These are phyloP conservation scores for Gossypium longicalyx DNA, from an alignment of 345 rosid species.

Conservation along the genomic window DNA sequence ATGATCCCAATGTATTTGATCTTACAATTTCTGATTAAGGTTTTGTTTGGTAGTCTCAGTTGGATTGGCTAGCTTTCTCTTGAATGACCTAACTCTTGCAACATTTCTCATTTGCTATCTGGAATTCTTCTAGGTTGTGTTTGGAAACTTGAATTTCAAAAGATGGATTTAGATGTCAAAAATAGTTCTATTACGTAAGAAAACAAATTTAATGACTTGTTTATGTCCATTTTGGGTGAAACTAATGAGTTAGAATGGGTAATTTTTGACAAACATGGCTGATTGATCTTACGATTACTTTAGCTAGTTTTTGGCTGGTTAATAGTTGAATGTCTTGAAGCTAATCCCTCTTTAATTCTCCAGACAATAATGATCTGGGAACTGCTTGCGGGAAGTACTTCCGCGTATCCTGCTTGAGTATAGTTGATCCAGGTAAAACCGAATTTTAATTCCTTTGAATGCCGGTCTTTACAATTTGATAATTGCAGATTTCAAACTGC, in stretches of 20 bases:
- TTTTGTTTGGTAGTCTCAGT: not conserved
- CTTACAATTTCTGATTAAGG: not conserved
- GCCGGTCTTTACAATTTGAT: not conserved
- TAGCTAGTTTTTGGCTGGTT: not conserved
- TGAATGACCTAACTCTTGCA: not conserved
- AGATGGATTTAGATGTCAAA: not conserved
- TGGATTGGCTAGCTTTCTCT: not conserved
- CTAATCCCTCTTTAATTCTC: not conserved
- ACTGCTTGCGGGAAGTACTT: conserved; percentile 76
- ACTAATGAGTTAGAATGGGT: not conserved
- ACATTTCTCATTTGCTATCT: not conserved
- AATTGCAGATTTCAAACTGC: not conserved
- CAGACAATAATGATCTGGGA: conserved; percentile 69
- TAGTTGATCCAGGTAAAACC: conserved; percentile 52
- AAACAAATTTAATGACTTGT: no score
- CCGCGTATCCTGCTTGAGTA: conserved; percentile 75
- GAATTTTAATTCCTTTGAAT: not conserved
- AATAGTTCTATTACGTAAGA: no score
- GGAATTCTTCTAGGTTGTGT: not conserved
- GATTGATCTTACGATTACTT: not conserved
- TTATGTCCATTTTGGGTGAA: not conserved
- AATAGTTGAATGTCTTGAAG: not conserved
- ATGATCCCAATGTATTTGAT: not conserved
- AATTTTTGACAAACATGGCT: not conserved
- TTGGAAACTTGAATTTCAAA: not conserved